These are phyloP conservation scores for Tetrahymena borealis DNA, from an alignment of 73 alveolate species.

Conservation along the genomic window DNA sequence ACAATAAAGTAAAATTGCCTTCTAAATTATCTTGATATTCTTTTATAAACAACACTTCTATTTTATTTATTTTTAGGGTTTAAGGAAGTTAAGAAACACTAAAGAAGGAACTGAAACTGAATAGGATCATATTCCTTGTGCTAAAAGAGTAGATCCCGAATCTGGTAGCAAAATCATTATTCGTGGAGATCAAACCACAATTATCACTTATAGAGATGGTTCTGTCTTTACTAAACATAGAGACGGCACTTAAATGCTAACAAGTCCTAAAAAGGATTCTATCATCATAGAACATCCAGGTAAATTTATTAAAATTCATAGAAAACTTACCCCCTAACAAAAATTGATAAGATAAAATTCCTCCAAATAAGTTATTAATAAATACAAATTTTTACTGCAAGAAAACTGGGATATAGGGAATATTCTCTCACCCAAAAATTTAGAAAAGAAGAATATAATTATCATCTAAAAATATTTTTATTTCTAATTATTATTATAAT, in stretches of 20 bases:
- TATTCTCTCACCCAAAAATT: background rate
- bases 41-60: no score
- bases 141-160: constrained; percentile 83
- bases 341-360: constrained; percentile 20
- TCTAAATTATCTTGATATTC: no score
- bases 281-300: constrained; percentile 66
- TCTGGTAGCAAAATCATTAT: constrained; percentile 79
- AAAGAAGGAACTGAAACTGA: constrained; percentile 43
- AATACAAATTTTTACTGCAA: background rate
- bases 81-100: constrained; percentile 8
- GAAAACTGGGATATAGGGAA: background rate
- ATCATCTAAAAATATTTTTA: background rate
- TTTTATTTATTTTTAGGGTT: background rate
- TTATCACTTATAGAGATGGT: constrained; percentile 78
- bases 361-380: no score
- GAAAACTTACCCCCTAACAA: constrained; percentile 68
- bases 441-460: background rate
- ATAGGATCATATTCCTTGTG: constrained; percentile 74
- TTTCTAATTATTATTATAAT: background rate
- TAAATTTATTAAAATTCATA: constrained; percentile 49
- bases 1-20: constrained; percentile 56
- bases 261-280: constrained; percentile 62
- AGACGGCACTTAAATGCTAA: constrained; percentile 88
- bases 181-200: constrained; percentile 86
- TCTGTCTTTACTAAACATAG: constrained; percentile 74